Evolutionary conservation across 176 grass and related monocot genomes (phyloP).

Genomic region (Miscanthus lutarioriparius): DNA sequence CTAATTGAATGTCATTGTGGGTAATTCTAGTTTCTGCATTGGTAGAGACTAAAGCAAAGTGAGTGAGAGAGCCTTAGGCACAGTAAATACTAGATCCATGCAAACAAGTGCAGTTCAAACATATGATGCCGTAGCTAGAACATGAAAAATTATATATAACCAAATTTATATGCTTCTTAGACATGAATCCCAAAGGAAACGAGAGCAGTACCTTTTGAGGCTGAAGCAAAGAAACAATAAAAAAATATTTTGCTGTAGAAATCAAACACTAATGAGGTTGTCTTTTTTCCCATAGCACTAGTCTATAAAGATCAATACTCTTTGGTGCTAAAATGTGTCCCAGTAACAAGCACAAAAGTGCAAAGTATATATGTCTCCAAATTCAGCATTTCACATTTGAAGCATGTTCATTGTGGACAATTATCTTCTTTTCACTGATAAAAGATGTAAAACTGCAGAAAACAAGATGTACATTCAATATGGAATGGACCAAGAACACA

Average conservation of each 20-base stretch:
- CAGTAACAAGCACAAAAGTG: background rate
- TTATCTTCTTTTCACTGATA: background rate
- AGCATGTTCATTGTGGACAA: background rate
- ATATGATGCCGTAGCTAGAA: background rate
- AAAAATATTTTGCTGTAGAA: background rate
- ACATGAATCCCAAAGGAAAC: background rate
- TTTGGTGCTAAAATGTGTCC: background rate
- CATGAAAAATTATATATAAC: background rate
- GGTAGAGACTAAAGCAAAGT: background rate
- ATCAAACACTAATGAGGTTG: background rate
- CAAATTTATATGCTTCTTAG: background rate
- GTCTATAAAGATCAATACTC: background rate
- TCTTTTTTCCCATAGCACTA: background rate
- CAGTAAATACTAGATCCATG: background rate
- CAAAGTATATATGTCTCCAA: background rate
- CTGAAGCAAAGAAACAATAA: background rate
- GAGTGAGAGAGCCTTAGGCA: background rate
- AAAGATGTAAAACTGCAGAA: background rate
- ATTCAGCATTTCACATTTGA: slow-evolving; percentile 22
- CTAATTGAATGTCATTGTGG: background rate
- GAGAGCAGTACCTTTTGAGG: background rate
- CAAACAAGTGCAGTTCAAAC: background rate
- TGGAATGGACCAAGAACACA: background rate
- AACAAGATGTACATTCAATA: background rate
- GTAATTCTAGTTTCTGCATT: background rate